Evolutionary conservation across 1,284 basidiomycete genomes (phyloP).

Genomic region (Apiotrichum veenhuisii): DNA sequence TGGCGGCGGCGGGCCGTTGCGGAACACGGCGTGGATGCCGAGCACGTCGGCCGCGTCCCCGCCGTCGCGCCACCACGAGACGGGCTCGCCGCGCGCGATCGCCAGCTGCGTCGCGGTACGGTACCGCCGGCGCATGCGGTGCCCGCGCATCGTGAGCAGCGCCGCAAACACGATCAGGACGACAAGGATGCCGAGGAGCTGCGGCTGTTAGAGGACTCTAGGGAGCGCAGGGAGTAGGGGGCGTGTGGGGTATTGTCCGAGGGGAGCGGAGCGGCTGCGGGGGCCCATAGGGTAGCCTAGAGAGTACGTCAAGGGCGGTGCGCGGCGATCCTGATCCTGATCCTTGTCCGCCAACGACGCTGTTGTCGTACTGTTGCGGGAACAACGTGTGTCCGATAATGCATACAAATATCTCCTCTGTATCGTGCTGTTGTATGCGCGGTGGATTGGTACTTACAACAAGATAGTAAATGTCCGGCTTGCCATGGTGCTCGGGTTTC

Average conservation of each 20-base stretch:
- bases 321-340: too few relatives aligned
- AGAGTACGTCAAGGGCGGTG: too few relatives aligned
- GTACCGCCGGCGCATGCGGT: constrained; percentile 35
- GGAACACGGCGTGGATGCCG: neutral
- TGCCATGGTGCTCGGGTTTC: neutral
- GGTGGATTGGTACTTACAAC: constrained; percentile 6
- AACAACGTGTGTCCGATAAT: too few relatives aligned
- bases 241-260: too few relatives aligned
- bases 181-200: constrained; percentile 44
- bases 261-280: too few relatives aligned
- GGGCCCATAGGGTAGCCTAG: too few relatives aligned
- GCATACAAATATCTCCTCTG: too few relatives aligned
- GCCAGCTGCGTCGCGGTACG: constrained; percentile 38
- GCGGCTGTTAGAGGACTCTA: too few relatives aligned
- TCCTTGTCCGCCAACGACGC: too few relatives aligned
- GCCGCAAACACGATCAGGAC: constrained; percentile 33
- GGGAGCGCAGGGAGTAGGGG: too few relatives aligned
- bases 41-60: neutral
- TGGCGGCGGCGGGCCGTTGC: neutral
- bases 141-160: constrained; percentile 29
- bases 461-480: constrained; percentile 19
- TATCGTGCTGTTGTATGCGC: neutral
- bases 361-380: too few relatives aligned
- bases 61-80: constrained; percentile 9
- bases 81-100: constrained; percentile 35